Evolutionary conservation across 495 filamentous ascomycete species (phyloP), one percentile per base, ranked within the genome.

Genomic region (Aspergillus mulundensis): DNA sequence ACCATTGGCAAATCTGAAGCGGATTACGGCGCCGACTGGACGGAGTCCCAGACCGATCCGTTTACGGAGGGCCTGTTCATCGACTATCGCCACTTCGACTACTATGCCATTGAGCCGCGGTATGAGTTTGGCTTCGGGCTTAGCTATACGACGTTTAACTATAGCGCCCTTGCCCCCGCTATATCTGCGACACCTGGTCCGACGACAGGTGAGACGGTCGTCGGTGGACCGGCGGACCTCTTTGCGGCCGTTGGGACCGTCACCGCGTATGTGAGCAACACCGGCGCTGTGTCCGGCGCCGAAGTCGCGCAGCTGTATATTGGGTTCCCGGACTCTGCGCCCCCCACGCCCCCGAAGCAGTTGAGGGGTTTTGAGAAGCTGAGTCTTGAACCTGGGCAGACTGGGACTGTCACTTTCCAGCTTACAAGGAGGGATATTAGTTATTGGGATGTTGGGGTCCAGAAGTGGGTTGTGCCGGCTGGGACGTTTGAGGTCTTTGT

Each of bases 281-380:
- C 75, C 1, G 86, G 87, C 0, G 34, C 23, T 0, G 68, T 77
- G 0, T 62, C 63, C 1, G 81, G 81, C 7, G 74, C 74, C 6
- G 76, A 82, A 54, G 81, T 88, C 2, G 78, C 81, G 30, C 83
- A 89, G 74, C 67, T 89, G 5, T 90, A 90, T 60, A 68, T 89
- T 14, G 70, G 74, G 0, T 78, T 84, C 38, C 83, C 83, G 10
- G 51, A 56, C 12, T 56, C 56, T n/a, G 50, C 62, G 0, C 58
- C 60, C 3, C 40, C 56, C 7, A 62, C 57, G 0, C 65, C 61
- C 0, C 59, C 58, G 3, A 62, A 54, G 36, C 85, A 87, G 15
- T 74, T 95, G 20, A 74, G 90, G 21, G 84, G 80, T 0, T 94
- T 91, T 53, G 84, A 91, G 56, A 94, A 93, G 71, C 41, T 88